Conservation (phyloP, 2,329 filamentous ascomycete species). For the Penicillium thymicola region DNA sequence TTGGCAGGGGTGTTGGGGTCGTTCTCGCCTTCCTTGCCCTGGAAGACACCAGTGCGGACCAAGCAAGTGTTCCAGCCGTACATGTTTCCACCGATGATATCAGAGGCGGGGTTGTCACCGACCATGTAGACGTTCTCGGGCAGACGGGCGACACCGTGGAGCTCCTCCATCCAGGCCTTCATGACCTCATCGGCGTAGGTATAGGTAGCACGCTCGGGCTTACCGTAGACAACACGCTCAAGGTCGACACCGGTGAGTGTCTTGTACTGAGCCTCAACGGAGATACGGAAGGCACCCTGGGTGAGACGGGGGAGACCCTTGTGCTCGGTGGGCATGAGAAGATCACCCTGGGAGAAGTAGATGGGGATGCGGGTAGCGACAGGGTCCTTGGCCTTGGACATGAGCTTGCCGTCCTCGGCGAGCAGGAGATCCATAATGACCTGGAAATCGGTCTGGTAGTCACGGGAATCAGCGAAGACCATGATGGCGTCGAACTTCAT, state of each 20-base stretch:
- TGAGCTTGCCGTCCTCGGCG: slow-evolving; percentile 63
- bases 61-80: slow-evolving; percentile 80
- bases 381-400: slow-evolving; percentile 64
- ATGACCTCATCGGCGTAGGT: slow-evolving; percentile 74
- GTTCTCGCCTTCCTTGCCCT: slow-evolving; percentile 62
- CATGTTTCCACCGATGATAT: slow-evolving; percentile 74
- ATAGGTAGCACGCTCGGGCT: slow-evolving; percentile 72
- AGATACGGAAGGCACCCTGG: slow-evolving; percentile 72
- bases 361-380: slow-evolving; percentile 66
- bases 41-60: slow-evolving; percentile 74
- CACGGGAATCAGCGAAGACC: slow-evolving; percentile 70
- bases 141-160: slow-evolving; percentile 68
- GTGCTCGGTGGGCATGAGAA: slow-evolving; percentile 64
- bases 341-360: slow-evolving; percentile 67
- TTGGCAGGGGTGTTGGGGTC: slow-evolving; percentile 73
- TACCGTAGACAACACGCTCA: slow-evolving; percentile 73
- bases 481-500: slow-evolving; percentile 70
- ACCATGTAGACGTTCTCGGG: slow-evolving; percentile 73
- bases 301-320: slow-evolving; percentile 64
- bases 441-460: slow-evolving; percentile 73
- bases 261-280: slow-evolving; percentile 64
- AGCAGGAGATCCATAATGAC: slow-evolving; percentile 72
- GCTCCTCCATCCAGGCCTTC: slow-evolving; percentile 69
- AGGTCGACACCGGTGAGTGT: slow-evolving; percentile 66
- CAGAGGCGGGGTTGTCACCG: slow-evolving; percentile 70